These are phyloP conservation scores for Corylus avellana DNA, from an alignment of 306 rosid species.

Conservation along the genomic window DNA sequence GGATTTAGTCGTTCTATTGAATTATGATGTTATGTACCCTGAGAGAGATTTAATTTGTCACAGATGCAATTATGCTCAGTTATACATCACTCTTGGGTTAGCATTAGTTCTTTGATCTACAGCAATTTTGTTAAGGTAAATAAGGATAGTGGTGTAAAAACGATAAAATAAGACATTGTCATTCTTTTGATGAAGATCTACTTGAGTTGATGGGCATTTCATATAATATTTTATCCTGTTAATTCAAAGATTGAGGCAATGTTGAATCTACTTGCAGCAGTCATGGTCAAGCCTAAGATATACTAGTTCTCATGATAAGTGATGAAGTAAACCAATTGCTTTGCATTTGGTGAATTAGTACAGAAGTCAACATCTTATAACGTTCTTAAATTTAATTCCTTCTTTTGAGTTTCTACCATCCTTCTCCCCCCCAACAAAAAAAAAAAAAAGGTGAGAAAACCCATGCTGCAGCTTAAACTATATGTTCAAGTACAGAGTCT, in stretches of 20 bases:
- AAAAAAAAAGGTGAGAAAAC: too few species aligned
- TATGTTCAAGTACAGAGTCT: background rate
- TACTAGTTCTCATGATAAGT: background rate
- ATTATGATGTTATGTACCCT: background rate
- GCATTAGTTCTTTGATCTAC: background rate
- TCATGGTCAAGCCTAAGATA: background rate
- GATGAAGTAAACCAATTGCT: background rate
- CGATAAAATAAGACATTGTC: background rate
- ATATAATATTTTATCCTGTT: background rate
- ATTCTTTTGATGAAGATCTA: conserved; percentile 3
- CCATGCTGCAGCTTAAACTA: background rate
- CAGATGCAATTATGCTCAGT: background rate
- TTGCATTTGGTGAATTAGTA: background rate
- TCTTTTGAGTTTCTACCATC: background rate
- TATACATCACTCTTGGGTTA: background rate
- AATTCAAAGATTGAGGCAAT: background rate
- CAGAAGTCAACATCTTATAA: background rate
- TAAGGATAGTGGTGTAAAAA: background rate
- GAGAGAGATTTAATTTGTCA: background rate
- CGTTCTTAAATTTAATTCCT: background rate
- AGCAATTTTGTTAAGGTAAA: background rate
- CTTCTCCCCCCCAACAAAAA: background rate
- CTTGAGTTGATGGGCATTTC: conserved; percentile 4
- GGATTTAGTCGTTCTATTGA: background rate
- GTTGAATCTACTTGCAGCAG: background rate